Conservation (phyloP, 179 eudicot species). For the Silene coronaria region DNA sequence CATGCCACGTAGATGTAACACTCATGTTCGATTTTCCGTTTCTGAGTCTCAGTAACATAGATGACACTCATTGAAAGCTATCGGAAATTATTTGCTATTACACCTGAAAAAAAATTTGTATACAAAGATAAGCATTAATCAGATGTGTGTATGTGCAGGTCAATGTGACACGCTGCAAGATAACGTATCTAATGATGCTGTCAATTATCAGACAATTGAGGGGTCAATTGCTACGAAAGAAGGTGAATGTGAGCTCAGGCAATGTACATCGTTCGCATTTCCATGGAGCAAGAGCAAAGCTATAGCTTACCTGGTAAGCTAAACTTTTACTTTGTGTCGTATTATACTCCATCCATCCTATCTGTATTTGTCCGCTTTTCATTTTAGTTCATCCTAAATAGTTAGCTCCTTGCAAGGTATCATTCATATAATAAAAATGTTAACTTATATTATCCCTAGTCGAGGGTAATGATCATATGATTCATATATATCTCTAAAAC, state of each 20-base stretch:
- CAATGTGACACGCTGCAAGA: slow-evolving; percentile 8
- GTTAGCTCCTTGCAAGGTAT: no score
- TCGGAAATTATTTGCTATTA: not conserved
- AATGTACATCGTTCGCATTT: slow-evolving; percentile 13
- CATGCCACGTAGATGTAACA: no score
- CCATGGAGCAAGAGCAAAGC: slow-evolving; percentile 16
- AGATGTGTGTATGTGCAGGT: slow-evolving; percentile 19
- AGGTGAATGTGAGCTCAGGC: not conserved
- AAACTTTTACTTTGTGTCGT: not conserved
- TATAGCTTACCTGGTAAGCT: slow-evolving; percentile 21
- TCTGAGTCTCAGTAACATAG: no score
- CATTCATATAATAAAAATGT: no score
- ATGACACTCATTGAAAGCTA: no score
- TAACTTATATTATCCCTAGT: no score
- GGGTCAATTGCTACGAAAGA: not conserved
- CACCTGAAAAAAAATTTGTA: not conserved
- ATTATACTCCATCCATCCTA: no score
- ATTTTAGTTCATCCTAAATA: no score
- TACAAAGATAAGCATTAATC: not conserved
- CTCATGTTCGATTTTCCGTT: no score
- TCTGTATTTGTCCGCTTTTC: no score
- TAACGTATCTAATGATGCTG: not conserved
- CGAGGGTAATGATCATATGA: no score
- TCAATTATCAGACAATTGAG: slow-evolving; percentile 10
- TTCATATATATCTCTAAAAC: no score